Evolutionary conservation across 495 filamentous ascomycete genomes (phyloP), one percentile per base, ranked within the genome.

Genomic region (Chlorociboria aeruginascens): DNA sequence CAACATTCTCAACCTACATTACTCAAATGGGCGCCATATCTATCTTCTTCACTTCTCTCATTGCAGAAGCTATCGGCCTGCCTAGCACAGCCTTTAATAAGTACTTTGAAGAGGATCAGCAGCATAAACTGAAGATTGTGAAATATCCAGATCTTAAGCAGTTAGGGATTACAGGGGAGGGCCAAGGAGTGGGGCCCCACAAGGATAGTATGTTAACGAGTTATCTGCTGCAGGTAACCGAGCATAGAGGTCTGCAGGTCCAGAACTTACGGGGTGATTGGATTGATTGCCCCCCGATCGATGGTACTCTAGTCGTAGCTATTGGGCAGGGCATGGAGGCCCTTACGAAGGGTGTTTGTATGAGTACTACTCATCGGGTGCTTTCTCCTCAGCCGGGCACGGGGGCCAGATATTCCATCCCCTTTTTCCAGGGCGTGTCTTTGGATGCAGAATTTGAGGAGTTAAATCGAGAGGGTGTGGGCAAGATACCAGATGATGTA

Each of bases 291-390:
- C 75, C 79, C 32, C 83, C 82, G 3, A 66, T 80, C 44, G 61
- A 63, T 40, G 70, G 70, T 3, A 81, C 78, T n/a, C 63, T 82
- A 10, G 89, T 98, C 0, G 85, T 96, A 1, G 90, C 89, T 40
- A 93, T 98, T 55, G 92, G 92, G 0, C 88, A 94, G 59, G 88
- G 88, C 0, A 69, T 98, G 16, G 89, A 96, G 63, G 90, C 90
- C 1, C 67, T 98, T 36, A 96, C 92, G 2, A 77, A 78, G 13
- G 90, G 92, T 6, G 85, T 96, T 0, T 95, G 89, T 59, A 81
- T 79, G 32, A 78, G 76, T 34, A 95, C 89, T 0, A 93, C 88
- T 16, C 89, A 95, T 58, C 78, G 89, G 6, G 89, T 96, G 34
- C 65, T 84, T 1, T 74, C 69, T 3, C 85, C 85, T 0, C 46